Percentiles rank a stretch among this genome's conserved stretches.
Conservation (phyloP, 2,329 filamentous ascomycete genomes). For the Venturia pyrina region DNA sequence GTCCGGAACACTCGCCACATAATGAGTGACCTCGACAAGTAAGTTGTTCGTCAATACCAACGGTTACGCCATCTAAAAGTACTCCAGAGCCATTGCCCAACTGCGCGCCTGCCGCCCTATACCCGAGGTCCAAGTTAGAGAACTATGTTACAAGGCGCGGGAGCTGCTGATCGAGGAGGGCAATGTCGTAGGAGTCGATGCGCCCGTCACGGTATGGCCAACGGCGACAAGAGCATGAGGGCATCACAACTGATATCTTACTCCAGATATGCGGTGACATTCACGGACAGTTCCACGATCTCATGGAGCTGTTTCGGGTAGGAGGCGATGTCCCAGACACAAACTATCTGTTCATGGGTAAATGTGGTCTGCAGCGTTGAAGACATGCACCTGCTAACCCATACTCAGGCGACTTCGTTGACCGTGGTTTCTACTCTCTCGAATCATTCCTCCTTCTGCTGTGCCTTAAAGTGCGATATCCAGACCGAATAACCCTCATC, state of each 20-base stretch:
- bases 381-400: slow-evolving; percentile 9
- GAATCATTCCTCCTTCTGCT: slow-evolving; percentile 93
- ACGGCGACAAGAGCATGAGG: background rate
- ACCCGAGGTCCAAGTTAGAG: slow-evolving; percentile 87
- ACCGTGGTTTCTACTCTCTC: slow-evolving; percentile 94
- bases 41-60: slow-evolving; percentile 22
- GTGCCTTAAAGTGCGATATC: slow-evolving; percentile 93
- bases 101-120: slow-evolving; percentile 93
- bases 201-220: slow-evolving; percentile 70
- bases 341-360: slow-evolving; percentile 95
- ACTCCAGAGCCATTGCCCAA: slow-evolving; percentile 79
- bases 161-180: slow-evolving; percentile 96
- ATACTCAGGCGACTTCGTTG: slow-evolving; percentile 76
- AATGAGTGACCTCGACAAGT: slow-evolving; percentile 96
- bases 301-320: slow-evolving; percentile 94
- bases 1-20: background rate
- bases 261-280: slow-evolving; percentile 86
- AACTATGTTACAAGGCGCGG: slow-evolving; percentile 93
- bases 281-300: slow-evolving; percentile 89
- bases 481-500: slow-evolving; percentile 92
- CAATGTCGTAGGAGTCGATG: slow-evolving; percentile 91
- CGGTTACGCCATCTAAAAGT: background rate
- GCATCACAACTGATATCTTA: background rate
- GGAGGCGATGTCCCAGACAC: slow-evolving; percentile 91
- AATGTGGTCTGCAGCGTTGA: slow-evolving; percentile 13